Conservation (phyloP, 805 yeast genomes). For the Candida insectorum region DNA sequence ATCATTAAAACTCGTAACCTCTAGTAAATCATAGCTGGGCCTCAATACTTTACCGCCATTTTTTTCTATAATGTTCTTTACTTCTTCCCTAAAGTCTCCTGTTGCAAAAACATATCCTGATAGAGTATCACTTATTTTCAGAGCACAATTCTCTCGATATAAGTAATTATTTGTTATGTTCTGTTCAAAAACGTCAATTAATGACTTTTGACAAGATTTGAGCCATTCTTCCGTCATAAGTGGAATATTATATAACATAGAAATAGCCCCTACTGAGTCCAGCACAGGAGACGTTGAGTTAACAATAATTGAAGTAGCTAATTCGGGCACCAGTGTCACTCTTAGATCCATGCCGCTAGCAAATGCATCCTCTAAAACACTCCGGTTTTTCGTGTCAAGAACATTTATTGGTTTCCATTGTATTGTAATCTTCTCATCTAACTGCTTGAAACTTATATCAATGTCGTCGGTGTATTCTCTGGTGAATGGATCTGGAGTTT, state of each 20-base stretch:
- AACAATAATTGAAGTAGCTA: conserved; percentile 2
- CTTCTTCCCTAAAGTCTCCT: conserved; percentile 3
- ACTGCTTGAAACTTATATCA: conserved; percentile 7
- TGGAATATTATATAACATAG: conserved; percentile 4
- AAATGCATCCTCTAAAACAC: conserved; percentile 1
- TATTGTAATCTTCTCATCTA: conserved; percentile 3
- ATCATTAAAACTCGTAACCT: conserved; percentile 3
- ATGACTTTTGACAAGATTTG: not conserved
- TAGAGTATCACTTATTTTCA: conserved; percentile 1
- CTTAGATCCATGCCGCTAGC: conserved; percentile 5
- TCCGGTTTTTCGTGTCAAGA: not conserved
- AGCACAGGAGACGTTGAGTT: not conserved
- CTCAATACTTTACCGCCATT: conserved; percentile 4
- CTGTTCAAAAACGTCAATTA: conserved; percentile 1
- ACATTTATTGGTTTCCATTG: conserved; percentile 10
- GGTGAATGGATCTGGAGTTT: conserved; percentile 2
- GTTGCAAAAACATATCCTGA: conserved; percentile 1
- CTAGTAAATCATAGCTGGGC: conserved; percentile 4
- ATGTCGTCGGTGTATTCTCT: conserved; percentile 6
- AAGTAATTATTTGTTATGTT: conserved; percentile 5
- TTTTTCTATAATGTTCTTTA: conserved; percentile 1
- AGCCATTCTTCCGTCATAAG: conserved; percentile 8
- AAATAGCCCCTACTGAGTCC: conserved; percentile 2
- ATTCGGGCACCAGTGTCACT: conserved; percentile 1
- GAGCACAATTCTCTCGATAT: conserved; percentile 1